Percentiles rank a stretch among this genome's conserved stretches.
phyloP scores from a whole-genome alignment of 352 stramenopile species.

The Phytophthora colocasiae region DNA sequence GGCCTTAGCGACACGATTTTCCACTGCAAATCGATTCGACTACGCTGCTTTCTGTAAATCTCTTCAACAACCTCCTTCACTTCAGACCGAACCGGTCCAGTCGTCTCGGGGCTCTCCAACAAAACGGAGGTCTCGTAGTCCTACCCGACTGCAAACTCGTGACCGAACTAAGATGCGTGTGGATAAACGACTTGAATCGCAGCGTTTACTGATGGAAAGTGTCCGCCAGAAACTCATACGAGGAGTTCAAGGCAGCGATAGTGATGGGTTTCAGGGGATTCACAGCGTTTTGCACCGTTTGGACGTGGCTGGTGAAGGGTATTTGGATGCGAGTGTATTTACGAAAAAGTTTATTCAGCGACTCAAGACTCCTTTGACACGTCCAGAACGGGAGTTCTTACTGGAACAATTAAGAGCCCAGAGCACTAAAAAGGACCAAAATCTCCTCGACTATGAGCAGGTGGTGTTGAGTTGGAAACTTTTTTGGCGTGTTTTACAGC shows the following conservation, averaged over 20 bases:
- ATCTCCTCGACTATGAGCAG: conserved; percentile 66
- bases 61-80: conserved; percentile 16
- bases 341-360: conserved; percentile 46
- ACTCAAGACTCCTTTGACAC: conserved; percentile 50
- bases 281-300: conserved; percentile 47
- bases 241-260: conserved; percentile 40
- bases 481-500: not conserved
- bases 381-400: conserved; percentile 58
- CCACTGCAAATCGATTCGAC: conserved; percentile 22
- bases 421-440: conserved; percentile 9
- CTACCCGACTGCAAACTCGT: conserved; percentile 17
- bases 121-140: conserved; percentile 21
- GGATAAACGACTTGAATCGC: conserved; percentile 55
- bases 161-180: conserved; percentile 46
- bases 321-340: conserved; percentile 47
- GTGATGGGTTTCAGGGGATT: conserved; percentile 52
- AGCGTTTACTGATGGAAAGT: conserved; percentile 52
- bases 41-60: conserved; percentile 40
- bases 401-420: conserved; percentile 43
- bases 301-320: conserved; percentile 49
- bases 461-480: conserved; percentile 1
- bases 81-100: conserved; percentile 10
- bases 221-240: conserved; percentile 64
- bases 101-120: conserved; percentile 13
- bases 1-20: not conserved